phyloP scores from a whole-genome alignment of 139 green algal genomes.

The Pleodorina starrii region DNA sequence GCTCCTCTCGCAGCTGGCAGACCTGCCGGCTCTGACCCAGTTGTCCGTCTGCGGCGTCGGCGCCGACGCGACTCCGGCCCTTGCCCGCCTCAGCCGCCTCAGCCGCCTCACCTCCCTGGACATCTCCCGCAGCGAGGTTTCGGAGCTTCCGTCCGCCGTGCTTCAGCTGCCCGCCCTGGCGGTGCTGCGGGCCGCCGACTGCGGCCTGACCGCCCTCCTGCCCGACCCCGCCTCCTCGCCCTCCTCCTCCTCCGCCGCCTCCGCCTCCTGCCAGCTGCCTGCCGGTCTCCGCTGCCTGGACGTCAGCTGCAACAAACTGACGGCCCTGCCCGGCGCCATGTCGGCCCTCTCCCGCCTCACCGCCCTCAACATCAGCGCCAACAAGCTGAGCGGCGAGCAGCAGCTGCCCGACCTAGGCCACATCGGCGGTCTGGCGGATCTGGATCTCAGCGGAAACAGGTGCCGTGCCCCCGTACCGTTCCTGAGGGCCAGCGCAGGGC shows the following conservation, averaged over 20 bases:
- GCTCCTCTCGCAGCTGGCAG: neutral
- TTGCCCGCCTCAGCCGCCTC: neutral
- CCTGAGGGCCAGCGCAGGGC: too few relatives aligned
- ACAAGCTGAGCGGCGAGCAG: slow-evolving; percentile 34
- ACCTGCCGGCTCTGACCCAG: neutral
- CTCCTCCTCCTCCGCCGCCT: too few relatives aligned
- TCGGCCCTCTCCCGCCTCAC: slow-evolving; percentile 56
- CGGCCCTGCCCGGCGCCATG: slow-evolving; percentile 61
- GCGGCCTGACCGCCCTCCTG: neutral
- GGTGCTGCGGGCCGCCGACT: neutral
- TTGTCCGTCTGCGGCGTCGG: neutral
- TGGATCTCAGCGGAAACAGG: neutral
- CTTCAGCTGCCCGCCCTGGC: neutral
- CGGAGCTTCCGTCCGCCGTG: neutral
- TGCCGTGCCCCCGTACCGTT: too few relatives aligned
- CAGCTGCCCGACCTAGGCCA: neutral
- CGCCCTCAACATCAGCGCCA: slow-evolving; percentile 69
- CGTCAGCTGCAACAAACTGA: slow-evolving; percentile 46
- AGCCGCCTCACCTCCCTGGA: slow-evolving; percentile 36
- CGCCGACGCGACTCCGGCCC: neutral
- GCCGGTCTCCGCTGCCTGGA: slow-evolving; percentile 6
- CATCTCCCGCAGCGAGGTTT: slow-evolving; percentile 11
- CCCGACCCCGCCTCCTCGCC: neutral
- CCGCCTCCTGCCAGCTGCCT: too few relatives aligned
- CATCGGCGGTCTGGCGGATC: neutral